Conservation (phyloP, 1,139 yeast species). For the Sugiyamaella sp. region DNA sequence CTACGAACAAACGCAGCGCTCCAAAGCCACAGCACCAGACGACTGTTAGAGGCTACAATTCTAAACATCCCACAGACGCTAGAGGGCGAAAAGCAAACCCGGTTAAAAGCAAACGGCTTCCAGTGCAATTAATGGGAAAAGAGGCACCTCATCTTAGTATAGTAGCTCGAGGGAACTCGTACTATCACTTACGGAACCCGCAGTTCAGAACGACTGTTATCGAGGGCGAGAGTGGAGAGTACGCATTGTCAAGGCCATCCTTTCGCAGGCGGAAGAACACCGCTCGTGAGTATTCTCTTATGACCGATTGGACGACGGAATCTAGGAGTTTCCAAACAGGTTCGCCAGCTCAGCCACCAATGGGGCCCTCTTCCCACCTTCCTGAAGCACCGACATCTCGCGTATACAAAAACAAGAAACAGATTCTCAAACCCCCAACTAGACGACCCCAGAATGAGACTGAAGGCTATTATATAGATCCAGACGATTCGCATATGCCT, state of each 20-base stretch:
- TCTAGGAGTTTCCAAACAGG: too few species aligned
- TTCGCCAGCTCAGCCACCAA: too few species aligned
- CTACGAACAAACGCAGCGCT: neutral
- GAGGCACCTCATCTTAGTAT: neutral
- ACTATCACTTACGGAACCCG: slow-evolving; percentile 8
- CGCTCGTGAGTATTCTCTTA: too few species aligned
- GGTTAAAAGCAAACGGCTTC: neutral
- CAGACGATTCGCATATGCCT: too few species aligned
- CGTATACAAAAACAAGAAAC: slow-evolving; percentile 5
- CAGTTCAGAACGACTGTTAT: slow-evolving; percentile 22
- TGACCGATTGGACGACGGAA: too few species aligned
- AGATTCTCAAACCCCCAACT: neutral
- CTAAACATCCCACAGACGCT: neutral
- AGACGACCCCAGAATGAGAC: neutral
- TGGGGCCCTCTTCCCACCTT: too few species aligned
- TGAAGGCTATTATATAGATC: too few species aligned
- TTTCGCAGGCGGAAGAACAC: too few species aligned
- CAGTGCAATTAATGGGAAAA: neutral
- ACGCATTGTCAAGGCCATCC: slow-evolving; percentile 20
- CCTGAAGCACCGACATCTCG: too few species aligned
- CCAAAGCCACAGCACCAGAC: neutral
- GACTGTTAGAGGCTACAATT: neutral
- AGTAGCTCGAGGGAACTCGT: slow-evolving; percentile 13
- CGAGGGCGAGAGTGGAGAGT: slow-evolving; percentile 22
- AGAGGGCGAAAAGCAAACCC: neutral